Evolutionary conservation across 768 basidiomycete genomes (phyloP).

Genomic region (Collybiopsis luxurians): DNA sequence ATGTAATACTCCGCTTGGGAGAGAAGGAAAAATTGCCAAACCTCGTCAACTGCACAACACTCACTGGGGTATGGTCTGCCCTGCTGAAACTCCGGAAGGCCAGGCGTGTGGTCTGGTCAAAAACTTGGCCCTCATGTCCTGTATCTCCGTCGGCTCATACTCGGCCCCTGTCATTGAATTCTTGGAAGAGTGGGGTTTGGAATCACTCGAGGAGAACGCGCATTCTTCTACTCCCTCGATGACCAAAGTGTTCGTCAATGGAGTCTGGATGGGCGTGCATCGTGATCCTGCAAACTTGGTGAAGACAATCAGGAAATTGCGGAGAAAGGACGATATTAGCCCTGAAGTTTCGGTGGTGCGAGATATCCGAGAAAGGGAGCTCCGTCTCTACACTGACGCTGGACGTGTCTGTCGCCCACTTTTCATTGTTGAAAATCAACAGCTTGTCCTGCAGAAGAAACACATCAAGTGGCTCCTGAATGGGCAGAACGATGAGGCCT

Average conservation of each 20-base stretch:
- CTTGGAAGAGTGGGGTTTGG: slow-evolving; percentile 97
- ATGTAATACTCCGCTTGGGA: slow-evolving; percentile 95
- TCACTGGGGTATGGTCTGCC: slow-evolving; percentile 99
- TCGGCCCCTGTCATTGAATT: slow-evolving; percentile 97
- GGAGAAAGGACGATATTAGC: slow-evolving; percentile 93
- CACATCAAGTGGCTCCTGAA: slow-evolving; percentile 74
- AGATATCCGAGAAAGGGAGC: slow-evolving; percentile 93
- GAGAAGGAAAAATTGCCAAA: slow-evolving; percentile 98
- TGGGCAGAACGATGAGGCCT: slow-evolving; percentile 56
- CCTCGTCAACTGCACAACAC: slow-evolving; percentile 99
- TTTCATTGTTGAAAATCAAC: slow-evolving; percentile 94
- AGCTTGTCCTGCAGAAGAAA: slow-evolving; percentile 78
- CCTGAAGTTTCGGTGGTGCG: slow-evolving; percentile 96
- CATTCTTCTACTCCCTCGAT: slow-evolving; percentile 70
- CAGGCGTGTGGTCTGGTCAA: slow-evolving; percentile 99
- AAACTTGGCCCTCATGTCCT: slow-evolving; percentile 95
- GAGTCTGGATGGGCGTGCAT: slow-evolving; percentile 99
- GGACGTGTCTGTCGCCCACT: slow-evolving; percentile 96
- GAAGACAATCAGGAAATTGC: slow-evolving; percentile 87
- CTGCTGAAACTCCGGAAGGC: slow-evolving; percentile 98
- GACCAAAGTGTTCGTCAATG: slow-evolving; percentile 98
- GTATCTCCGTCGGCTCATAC: slow-evolving; percentile 95
- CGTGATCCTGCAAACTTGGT: slow-evolving; percentile 92
- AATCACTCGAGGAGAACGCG: slow-evolving; percentile 91
- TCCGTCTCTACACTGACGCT: slow-evolving; percentile 93